Percentiles rank a stretch among this genome's conserved stretches.
Conservation (phyloP, 2,329 filamentous ascomycete genomes). For the Phyllosticta citriasiana region DNA sequence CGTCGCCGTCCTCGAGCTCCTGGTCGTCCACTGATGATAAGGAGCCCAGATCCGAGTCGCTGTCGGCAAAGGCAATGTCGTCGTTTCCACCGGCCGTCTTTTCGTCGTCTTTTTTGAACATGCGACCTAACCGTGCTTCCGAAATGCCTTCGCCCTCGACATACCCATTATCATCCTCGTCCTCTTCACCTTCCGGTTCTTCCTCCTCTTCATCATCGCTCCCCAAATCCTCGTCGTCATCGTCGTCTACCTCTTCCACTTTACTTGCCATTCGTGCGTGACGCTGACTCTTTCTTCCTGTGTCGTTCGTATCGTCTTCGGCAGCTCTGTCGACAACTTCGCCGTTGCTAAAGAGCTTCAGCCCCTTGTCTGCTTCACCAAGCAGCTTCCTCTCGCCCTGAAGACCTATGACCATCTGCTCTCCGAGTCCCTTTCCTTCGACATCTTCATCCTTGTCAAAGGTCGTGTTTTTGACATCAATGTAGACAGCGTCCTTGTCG, state of each 20-base stretch:
- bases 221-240: constrained; percentile 29
- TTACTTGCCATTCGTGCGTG: constrained; percentile 38
- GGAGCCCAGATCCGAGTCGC: constrained; percentile 91
- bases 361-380: constrained; percentile 70
- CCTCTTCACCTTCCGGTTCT: constrained; percentile 37
- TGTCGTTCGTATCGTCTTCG: constrained; percentile 47
- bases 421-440: constrained; percentile 77
- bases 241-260: constrained; percentile 40
- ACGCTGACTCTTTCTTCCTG: constrained; percentile 44
- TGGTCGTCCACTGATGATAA: constrained; percentile 56
- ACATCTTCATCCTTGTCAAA: constrained; percentile 55
- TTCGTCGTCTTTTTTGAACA: constrained; percentile 47
- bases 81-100: constrained; percentile 34
- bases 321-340: constrained; percentile 52
- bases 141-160: constrained; percentile 30
- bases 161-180: constrained; percentile 44
- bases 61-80: constrained; percentile 86
- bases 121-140: constrained; percentile 35
- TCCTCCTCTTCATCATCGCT: constrained; percentile 44
- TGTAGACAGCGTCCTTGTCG: constrained; percentile 95
- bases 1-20: constrained; percentile 39
- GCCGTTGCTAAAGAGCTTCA: constrained; percentile 77
- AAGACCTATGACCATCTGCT: constrained; percentile 85
- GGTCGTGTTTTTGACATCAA: constrained; percentile 58
- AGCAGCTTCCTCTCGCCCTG: constrained; percentile 75